phyloP scores from a whole-genome alignment of 495 filamentous ascomycete genomes.

The Amniculicola lignicola region DNA sequence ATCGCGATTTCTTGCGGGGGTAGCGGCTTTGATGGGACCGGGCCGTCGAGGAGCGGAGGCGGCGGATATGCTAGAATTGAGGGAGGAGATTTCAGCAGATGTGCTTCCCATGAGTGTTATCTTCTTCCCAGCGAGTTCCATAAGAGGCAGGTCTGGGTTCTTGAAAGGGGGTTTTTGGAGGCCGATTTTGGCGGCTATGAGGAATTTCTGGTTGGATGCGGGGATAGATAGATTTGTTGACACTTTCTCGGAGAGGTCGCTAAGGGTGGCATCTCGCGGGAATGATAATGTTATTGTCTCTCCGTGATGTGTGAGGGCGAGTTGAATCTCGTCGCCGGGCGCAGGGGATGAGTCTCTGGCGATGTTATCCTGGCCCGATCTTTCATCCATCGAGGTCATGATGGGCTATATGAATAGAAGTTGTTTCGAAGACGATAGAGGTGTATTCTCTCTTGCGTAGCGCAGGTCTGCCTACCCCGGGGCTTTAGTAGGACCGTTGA shows the following conservation, averaged over 20 bases:
- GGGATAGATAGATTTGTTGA: conserved; percentile 60
- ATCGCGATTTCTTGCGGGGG: conserved; percentile 39
- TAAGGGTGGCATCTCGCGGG: conserved; percentile 48
- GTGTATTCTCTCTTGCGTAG: not conserved
- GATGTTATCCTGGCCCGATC: no score
- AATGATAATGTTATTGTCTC: conserved; percentile 47
- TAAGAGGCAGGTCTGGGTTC: conserved; percentile 50
- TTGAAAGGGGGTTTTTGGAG: conserved; percentile 65
- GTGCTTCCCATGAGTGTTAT: conserved; percentile 63
- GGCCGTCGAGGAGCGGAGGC: conserved; percentile 43
- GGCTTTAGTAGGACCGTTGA: not conserved
- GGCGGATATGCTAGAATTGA: conserved; percentile 45
- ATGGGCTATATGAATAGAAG: not conserved
- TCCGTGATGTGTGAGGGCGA: conserved; percentile 60
- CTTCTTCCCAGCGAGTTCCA: conserved; percentile 54
- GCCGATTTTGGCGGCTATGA: conserved; percentile 66
- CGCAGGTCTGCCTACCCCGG: not conserved
- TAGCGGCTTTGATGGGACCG: conserved; percentile 42
- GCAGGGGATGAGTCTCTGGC: conserved; percentile 3
- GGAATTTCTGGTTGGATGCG: conserved; percentile 67
- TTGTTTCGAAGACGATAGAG: conserved; percentile 1
- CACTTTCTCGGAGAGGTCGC: conserved; percentile 61
- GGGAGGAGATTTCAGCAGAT: conserved; percentile 49
- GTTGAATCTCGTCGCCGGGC: conserved; percentile 15
- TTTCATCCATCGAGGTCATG: conserved; percentile 12